Conservation (phyloP, 148 eudicot species). For the Persicaria maculosa region DNA sequence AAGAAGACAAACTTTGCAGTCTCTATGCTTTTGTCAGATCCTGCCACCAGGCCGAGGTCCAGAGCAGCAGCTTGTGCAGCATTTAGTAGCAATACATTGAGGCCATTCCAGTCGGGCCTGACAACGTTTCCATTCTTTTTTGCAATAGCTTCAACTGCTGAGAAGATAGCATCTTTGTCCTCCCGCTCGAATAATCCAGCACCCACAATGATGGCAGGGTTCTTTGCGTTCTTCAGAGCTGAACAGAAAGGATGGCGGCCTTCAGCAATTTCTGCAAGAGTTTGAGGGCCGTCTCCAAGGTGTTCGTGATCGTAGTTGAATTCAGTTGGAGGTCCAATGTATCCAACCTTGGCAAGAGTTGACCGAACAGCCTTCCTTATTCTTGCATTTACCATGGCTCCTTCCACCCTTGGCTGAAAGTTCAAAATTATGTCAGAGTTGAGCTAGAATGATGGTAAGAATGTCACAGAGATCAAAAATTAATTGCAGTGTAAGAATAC, state of each 20-base stretch:
- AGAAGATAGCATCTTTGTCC: conserved; percentile 76
- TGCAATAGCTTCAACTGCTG: conserved; percentile 57
- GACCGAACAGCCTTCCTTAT: conserved; percentile 69
- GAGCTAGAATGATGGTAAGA: not conserved
- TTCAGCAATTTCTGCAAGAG: conserved; percentile 64
- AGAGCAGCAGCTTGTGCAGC: conserved; percentile 97
- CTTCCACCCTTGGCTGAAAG: conserved; percentile 95
- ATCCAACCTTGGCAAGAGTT: conserved; percentile 72
- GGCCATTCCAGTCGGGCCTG: conserved; percentile 87
- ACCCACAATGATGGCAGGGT: conserved; percentile 80
- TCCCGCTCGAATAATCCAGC: conserved; percentile 74
- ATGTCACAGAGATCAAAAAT: not conserved
- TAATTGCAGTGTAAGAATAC: not conserved
- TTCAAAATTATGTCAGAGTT: not conserved
- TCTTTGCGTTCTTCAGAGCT: conserved; percentile 64
- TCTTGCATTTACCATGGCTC: conserved; percentile 98
- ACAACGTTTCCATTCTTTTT: conserved; percentile 47
- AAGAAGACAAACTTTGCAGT: conserved; percentile 73
- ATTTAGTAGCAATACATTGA: conserved; percentile 68
- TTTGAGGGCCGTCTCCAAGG: conserved; percentile 76
- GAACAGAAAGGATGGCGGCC: conserved; percentile 70
- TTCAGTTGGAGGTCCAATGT: conserved; percentile 81
- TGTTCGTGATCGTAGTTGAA: conserved; percentile 75
- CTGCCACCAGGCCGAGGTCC: conserved; percentile 90
- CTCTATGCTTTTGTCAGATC: conserved; percentile 60